A percentile compares a stretch with the other conserved stretches of the same genome.
Evolutionary conservation across 192 early-diverging fungal genomes (phyloP).

Genomic region (Coemansia sp.): DNA sequence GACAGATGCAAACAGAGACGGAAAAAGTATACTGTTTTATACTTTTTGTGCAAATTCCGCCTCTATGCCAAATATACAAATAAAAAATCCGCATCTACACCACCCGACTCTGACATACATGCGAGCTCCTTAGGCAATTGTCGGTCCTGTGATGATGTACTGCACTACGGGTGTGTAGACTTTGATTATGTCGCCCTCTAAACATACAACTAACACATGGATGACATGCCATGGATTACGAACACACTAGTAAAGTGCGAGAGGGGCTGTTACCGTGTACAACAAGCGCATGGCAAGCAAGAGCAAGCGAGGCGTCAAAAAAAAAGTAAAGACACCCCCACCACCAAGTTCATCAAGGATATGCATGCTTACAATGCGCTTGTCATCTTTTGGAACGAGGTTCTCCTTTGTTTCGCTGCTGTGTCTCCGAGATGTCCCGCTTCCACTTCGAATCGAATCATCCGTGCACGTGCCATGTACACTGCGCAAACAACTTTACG

Average conservation of each 20-base stretch:
- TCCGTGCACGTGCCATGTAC: neutral
- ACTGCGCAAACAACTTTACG: neutral
- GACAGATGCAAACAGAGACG: neutral
- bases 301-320: neutral
- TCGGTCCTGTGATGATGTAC: neutral
- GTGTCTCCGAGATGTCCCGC: neutral
- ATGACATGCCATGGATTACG: neutral
- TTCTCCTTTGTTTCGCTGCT: neutral
- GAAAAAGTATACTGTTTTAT: neutral
- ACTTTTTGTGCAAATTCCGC: neutral
- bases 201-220: neutral
- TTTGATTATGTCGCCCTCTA: neutral
- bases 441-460: neutral
- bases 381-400: neutral
- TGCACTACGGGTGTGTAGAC: neutral
- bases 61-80: neutral
- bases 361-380: neutral
- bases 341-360: neutral
- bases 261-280: neutral
- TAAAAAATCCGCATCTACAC: neutral
- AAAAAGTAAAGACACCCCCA: neutral
- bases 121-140: neutral
- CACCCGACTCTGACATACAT: neutral
- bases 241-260: neutral
- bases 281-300: neutral